Evolutionary conservation across 495 filamentous ascomycete genomes (phyloP).

Genomic region (Aspergillus homomorphus): DNA sequence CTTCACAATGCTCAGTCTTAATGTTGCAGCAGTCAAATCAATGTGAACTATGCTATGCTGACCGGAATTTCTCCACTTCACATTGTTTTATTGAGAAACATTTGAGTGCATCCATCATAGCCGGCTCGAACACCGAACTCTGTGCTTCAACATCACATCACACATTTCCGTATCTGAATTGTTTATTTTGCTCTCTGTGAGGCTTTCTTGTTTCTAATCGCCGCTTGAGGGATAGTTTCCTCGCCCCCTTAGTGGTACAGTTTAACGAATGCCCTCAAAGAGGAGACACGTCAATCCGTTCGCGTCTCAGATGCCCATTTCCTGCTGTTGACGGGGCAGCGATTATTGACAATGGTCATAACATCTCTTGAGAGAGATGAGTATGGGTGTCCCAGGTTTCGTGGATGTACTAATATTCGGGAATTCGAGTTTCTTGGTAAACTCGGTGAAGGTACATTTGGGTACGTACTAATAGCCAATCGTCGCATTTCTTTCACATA

Average conservation of each 20-base stretch:
- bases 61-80: too few relatives aligned
- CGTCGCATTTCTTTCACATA: background rate
- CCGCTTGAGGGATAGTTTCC: too few relatives aligned
- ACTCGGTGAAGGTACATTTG: constrained; percentile 96
- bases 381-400: constrained; percentile 54
- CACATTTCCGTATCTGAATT: too few relatives aligned
- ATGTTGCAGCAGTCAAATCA: background rate
- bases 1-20: background rate
- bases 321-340: background rate
- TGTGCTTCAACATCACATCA: too few relatives aligned
- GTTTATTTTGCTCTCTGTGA: too few relatives aligned
- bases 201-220: too few relatives aligned
- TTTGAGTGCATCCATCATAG: too few relatives aligned
- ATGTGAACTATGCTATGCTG: too few relatives aligned
- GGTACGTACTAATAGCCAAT: constrained; percentile 47
- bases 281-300: background rate
- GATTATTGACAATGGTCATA: constrained; percentile 31
- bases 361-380: constrained; percentile 30
- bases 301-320: background rate
- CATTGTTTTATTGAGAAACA: too few relatives aligned
- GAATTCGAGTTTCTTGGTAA: constrained; percentile 89
- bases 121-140: too few relatives aligned
- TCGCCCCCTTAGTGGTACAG: too few relatives aligned
- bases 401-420: constrained; percentile 80
- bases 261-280: too few relatives aligned